Percentiles rank a stretch among this genome's conserved stretches.
Conservation (phyloP, 1,284 basidiomycete species). For the Cystobasidiaceae sp. region DNA sequence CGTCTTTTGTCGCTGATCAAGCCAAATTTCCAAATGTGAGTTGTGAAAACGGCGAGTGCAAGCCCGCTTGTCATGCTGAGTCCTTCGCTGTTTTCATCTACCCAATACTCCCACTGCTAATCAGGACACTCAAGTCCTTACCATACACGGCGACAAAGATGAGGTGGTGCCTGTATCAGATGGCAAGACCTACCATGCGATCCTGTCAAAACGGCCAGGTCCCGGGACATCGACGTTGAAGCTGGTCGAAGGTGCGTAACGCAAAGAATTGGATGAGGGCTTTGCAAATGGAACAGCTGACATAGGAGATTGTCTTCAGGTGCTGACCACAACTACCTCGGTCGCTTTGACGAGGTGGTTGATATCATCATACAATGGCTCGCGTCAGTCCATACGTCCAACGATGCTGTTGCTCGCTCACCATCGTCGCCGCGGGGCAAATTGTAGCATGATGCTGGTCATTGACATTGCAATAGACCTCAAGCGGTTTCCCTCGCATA, state of each 20-base stretch:
- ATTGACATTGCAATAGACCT: no score
- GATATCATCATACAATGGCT: conserved; percentile 16
- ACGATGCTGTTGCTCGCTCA: no score
- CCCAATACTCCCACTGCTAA: background rate
- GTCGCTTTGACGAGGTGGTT: conserved; percentile 26
- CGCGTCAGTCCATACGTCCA: no score
- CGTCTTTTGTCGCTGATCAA: conserved; percentile 16
- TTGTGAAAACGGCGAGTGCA: background rate
- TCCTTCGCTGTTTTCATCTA: background rate
- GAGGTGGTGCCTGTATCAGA: conserved; percentile 21
- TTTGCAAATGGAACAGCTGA: background rate
- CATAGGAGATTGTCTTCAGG: background rate
- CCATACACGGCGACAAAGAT: conserved; percentile 23
- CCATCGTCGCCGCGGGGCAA: no score
- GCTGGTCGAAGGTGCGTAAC: background rate
- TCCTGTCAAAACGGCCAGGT: conserved; percentile 14
- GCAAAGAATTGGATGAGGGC: background rate
- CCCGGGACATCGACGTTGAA: conserved; percentile 9
- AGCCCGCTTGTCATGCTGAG: background rate
- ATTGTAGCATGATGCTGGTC: no score
- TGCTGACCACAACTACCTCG: conserved; percentile 27
- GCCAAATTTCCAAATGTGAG: conserved; percentile 23
- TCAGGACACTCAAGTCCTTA: conserved; percentile 14
- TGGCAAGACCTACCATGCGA: conserved; percentile 24
- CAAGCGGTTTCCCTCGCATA: no score